A percentile compares a stretch with the other conserved stretches of the same genome.
These are phyloP conservation scores for Pisolithus tinctorius DNA, from an alignment of 768 basidiomycete genomes.

Conservation along the genomic window DNA sequence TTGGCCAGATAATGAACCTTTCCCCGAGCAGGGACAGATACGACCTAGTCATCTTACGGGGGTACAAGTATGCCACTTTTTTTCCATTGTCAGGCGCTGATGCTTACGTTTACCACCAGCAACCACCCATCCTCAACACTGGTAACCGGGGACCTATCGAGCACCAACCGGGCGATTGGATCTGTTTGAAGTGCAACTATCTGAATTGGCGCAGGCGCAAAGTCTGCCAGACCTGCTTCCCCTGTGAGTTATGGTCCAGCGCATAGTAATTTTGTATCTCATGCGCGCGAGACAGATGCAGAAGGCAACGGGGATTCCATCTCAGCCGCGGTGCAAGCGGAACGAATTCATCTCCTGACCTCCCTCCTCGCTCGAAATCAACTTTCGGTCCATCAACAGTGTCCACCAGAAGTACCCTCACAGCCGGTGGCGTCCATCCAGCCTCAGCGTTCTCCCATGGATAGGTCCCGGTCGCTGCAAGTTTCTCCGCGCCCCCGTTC, in stretches of 20 bases:
- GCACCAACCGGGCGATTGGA: slow-evolving; percentile 79
- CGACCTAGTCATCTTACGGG: slow-evolving; percentile 52
- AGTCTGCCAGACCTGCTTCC: slow-evolving; percentile 85
- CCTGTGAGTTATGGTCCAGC: slow-evolving; percentile 45
- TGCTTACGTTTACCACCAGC: slow-evolving; percentile 33
- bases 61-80: slow-evolving; percentile 38
- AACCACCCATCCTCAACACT: slow-evolving; percentile 84
- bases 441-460: slow-evolving; percentile 33
- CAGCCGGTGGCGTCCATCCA: slow-evolving; percentile 44
- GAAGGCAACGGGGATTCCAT: slow-evolving; percentile 88
- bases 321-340: slow-evolving; percentile 77
- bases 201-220: slow-evolving; percentile 83
- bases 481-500: slow-evolving; percentile 45
- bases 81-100: neutral
- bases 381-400: slow-evolving; percentile 17
- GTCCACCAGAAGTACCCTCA: slow-evolving; percentile 23
- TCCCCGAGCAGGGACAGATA: slow-evolving; percentile 77
- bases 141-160: slow-evolving; percentile 85
- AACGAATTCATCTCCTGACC: slow-evolving; percentile 74
- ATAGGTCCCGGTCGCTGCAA: slow-evolving; percentile 28
- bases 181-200: slow-evolving; percentile 81
- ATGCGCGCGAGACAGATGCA: slow-evolving; percentile 45
- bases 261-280: neutral
- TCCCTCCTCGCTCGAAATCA: slow-evolving; percentile 62
- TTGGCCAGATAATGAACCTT: slow-evolving; percentile 86